Conservation (phyloP, 495 filamentous ascomycete genomes). For the Penicillium samsonianum region DNA sequence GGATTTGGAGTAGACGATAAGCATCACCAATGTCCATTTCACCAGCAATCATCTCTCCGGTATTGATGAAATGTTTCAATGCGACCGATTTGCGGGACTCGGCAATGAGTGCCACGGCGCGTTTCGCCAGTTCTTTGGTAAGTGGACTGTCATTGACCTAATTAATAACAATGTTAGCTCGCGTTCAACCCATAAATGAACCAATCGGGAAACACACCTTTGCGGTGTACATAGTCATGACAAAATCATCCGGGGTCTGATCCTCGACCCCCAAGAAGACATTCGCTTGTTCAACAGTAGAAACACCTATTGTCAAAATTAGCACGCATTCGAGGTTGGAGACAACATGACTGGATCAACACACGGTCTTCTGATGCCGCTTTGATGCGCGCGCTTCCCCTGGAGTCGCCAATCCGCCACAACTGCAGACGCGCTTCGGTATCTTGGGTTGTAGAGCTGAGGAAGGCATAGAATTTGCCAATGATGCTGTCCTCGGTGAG, state of each 20-base stretch:
- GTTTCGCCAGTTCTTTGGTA: slow-evolving; percentile 49
- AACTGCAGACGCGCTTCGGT: slow-evolving; percentile 53
- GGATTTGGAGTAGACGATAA: slow-evolving; percentile 56
- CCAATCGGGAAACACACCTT: slow-evolving; percentile 44
- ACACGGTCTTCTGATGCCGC: slow-evolving; percentile 57
- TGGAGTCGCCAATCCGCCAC: slow-evolving; percentile 56
- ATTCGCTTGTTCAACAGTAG: slow-evolving; percentile 62
- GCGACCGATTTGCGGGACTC: slow-evolving; percentile 53
- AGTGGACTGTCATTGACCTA: slow-evolving; percentile 50
- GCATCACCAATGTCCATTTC: slow-evolving; percentile 62
- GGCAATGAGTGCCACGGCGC: slow-evolving; percentile 60
- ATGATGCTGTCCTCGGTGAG: slow-evolving; percentile 59
- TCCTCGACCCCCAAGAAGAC: slow-evolving; percentile 56
- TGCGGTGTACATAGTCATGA: slow-evolving; percentile 57
- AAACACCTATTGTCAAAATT: slow-evolving; percentile 44
- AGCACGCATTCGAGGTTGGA: slow-evolving; percentile 7
- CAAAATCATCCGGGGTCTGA: slow-evolving; percentile 58
- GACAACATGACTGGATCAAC: slow-evolving; percentile 6
- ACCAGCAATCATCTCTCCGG: slow-evolving; percentile 50
- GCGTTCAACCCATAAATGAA: neutral
- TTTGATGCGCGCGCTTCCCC: slow-evolving; percentile 54
- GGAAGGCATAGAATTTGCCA: slow-evolving; percentile 55
- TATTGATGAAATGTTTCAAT: slow-evolving; percentile 57
- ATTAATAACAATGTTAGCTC: neutral
- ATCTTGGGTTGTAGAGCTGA: slow-evolving; percentile 50